phyloP scores from a whole-genome alignment of 495 filamentous ascomycete genomes.

The Cercophora scortea region DNA sequence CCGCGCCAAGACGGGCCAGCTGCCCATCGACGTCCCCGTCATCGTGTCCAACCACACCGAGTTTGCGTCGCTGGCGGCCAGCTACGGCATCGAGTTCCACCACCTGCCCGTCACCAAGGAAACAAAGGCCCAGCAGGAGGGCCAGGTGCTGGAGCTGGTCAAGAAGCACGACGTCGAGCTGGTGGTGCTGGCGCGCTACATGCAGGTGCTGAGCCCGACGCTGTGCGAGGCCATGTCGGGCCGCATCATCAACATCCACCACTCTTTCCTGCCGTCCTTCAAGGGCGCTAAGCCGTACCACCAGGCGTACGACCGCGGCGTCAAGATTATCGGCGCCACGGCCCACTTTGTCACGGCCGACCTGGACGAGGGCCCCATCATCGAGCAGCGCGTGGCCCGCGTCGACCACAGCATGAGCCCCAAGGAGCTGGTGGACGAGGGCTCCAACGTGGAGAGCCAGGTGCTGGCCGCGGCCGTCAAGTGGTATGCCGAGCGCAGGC shows the following conservation, averaged over 20 bases:
- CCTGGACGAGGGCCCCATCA: conserved; percentile 70
- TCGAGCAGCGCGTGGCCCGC: conserved; percentile 65
- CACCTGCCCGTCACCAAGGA: conserved; percentile 65
- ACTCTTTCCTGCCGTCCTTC: conserved; percentile 70
- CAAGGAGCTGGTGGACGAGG: conserved; percentile 62
- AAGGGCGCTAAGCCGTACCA: conserved; percentile 79
- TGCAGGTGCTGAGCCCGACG: conserved; percentile 69
- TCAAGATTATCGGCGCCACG: conserved; percentile 73
- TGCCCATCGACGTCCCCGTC: conserved; percentile 60
- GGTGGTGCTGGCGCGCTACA: conserved; percentile 71
- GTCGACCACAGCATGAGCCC: conserved; percentile 63
- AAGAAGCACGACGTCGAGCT: conserved; percentile 57
- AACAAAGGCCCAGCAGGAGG: conserved; percentile 62
- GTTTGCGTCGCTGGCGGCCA: conserved; percentile 55
- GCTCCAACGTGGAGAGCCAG: conserved; percentile 68
- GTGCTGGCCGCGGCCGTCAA: conserved; percentile 65
- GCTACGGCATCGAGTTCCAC: conserved; percentile 63
- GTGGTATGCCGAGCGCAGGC: conserved; percentile 62
- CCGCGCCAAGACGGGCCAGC: conserved; percentile 53
- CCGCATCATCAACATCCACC: conserved; percentile 76
- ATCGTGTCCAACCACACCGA: conserved; percentile 70
- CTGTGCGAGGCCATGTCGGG: conserved; percentile 65
- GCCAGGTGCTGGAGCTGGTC: conserved; percentile 55
- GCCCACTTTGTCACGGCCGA: conserved; percentile 72
- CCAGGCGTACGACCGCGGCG: conserved; percentile 67